Conservation (phyloP, 2,329 filamentous ascomycete species). For the Colletotrichum somersetense region DNA sequence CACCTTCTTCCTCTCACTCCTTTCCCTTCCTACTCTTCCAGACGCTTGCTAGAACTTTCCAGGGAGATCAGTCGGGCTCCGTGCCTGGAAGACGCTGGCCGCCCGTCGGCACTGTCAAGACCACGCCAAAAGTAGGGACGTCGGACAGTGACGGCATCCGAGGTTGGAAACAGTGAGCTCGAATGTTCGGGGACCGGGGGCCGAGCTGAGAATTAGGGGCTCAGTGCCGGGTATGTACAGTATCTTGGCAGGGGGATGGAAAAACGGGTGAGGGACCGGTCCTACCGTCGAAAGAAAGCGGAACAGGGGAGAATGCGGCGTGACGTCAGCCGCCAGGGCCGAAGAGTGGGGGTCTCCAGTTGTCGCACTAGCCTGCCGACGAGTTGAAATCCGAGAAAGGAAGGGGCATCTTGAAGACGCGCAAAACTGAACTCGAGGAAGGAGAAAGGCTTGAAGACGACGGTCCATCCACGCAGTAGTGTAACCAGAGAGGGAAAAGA, state of each 20-base stretch:
- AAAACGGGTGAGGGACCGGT: conserved; percentile 28
- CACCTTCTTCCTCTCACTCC: not conserved
- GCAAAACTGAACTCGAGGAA: no score
- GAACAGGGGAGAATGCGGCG: conserved; percentile 17
- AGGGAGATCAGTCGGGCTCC: conserved; percentile 3
- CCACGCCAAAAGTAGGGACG: conserved; percentile 26
- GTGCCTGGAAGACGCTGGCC: conserved; percentile 9
- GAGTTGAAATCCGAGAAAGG: not conserved
- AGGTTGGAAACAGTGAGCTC: conserved; percentile 26
- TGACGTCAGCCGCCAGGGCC: conserved; percentile 30
- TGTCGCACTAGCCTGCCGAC: not conserved
- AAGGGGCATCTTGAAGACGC: not conserved
- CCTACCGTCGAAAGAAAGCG: conserved; percentile 27
- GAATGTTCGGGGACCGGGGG: conserved; percentile 35
- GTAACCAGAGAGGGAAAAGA: no score
- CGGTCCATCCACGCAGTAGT: no score
- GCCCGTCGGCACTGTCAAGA: conserved; percentile 19
- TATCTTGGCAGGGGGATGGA: conserved; percentile 38
- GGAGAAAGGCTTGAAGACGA: not conserved
- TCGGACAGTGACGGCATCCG: conserved; percentile 36
- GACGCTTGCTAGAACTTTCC: not conserved
- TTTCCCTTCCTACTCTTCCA: not conserved
- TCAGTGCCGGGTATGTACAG: conserved; percentile 22
- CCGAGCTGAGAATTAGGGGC: conserved; percentile 34
- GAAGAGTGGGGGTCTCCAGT: conserved; percentile 31